phyloP scores from a whole-genome alignment of 805 yeast species.

The Candida namnaoensis region DNA sequence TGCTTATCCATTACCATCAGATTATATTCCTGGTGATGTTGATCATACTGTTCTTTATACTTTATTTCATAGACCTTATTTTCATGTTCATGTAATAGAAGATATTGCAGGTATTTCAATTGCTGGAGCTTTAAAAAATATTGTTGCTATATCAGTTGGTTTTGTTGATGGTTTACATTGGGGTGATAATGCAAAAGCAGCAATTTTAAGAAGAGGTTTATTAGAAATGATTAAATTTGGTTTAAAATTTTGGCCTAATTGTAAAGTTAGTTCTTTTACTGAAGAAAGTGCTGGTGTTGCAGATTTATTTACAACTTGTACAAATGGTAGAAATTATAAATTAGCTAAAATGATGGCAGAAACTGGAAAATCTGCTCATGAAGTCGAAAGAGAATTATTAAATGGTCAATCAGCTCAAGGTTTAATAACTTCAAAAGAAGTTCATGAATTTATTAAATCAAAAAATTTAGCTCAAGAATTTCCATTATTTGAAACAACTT shows the following conservation, averaged over 20 bases:
- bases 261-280: conserved; percentile 74
- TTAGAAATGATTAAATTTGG: conserved; percentile 85
- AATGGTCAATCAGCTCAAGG: conserved; percentile 97
- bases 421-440: conserved; percentile 79
- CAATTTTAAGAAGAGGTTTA: conserved; percentile 90
- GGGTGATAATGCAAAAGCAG: conserved; percentile 98
- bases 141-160: conserved; percentile 91
- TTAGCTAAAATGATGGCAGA: conserved; percentile 80
- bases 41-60: conserved; percentile 65
- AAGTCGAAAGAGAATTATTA: conserved; percentile 72
- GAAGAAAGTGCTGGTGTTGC: conserved; percentile 96
- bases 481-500: conserved; percentile 40
- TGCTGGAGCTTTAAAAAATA: conserved; percentile 93
- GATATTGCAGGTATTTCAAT: conserved; percentile 93
- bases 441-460: conserved; percentile 52
- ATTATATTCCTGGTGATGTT: conserved; percentile 63
- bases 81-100: conserved; percentile 84
- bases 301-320: conserved; percentile 90
- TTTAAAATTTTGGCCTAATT: conserved; percentile 60
- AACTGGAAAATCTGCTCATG: conserved; percentile 62
- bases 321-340: conserved; percentile 91
- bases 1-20: conserved; percentile 72
- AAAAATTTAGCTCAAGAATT: conserved; percentile 32
- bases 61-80: conserved; percentile 91
- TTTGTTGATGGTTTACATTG: conserved; percentile 95